These are phyloP conservation scores for Diaporthe capsici DNA, from an alignment of 2,329 filamentous ascomycete genomes.

Conservation along the genomic window DNA sequence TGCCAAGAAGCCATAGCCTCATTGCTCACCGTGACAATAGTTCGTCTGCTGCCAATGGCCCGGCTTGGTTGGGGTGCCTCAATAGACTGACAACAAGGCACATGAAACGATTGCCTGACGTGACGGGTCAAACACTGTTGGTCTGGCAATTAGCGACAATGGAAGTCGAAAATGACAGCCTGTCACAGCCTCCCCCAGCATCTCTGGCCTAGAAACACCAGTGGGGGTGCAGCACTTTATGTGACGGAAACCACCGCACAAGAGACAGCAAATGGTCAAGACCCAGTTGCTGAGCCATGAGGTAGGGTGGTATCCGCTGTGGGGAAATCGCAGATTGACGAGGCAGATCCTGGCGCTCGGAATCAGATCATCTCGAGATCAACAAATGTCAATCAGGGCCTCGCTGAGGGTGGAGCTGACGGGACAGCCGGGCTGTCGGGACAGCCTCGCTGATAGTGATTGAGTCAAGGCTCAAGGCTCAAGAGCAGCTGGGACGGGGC, in stretches of 20 bases:
- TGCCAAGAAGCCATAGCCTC: neutral
- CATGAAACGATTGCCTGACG: neutral
- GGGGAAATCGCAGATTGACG: conserved; percentile 36
- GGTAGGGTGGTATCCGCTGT: conserved; percentile 37
- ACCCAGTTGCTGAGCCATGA: conserved; percentile 36
- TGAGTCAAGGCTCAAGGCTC: conserved; percentile 18
- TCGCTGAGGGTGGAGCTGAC: conserved; percentile 17
- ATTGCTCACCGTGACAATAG: conserved; percentile 17
- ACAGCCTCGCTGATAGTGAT: conserved; percentile 21
- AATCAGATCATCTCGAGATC: conserved; percentile 31
- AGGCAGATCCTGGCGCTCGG: conserved; percentile 30
- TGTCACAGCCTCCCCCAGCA: neutral
- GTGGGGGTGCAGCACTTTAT: neutral
- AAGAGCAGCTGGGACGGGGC: conserved; percentile 17
- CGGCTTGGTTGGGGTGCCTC: neutral
- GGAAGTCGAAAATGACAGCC: neutral
- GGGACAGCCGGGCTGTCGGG: conserved; percentile 30
- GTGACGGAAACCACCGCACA: neutral
- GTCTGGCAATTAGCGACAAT: neutral
- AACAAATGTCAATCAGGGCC: conserved; percentile 7
- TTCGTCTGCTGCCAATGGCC: conserved; percentile 1
- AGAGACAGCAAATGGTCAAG: conserved; percentile 6
- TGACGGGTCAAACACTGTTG: neutral
- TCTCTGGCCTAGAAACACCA: neutral
- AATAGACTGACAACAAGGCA: neutral